Conservation (phyloP, 768 basidiomycete genomes). For the Kwoniella newhampshirensis region DNA sequence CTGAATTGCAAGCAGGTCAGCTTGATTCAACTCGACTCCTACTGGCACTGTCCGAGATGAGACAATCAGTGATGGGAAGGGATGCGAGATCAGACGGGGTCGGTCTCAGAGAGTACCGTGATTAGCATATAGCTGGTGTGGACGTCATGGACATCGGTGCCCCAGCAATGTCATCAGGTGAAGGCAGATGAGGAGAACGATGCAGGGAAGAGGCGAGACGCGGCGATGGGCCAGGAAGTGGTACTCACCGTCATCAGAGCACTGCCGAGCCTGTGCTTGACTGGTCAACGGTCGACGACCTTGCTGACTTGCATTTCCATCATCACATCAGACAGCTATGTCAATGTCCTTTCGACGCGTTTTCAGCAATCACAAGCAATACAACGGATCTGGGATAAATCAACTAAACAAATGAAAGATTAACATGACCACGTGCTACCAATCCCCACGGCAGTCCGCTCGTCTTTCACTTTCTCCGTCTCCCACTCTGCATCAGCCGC, state of each 20-base stretch:
- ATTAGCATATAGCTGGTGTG: conserved; percentile 28
- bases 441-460: neutral
- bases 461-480: neutral
- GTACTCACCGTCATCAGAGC: neutral
- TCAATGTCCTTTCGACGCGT: no score
- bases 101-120: conserved; percentile 2
- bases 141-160: conserved; percentile 23
- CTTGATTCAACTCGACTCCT: no score
- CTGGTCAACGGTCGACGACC: no score
- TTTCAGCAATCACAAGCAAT: no score
- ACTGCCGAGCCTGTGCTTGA: no score
- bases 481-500: neutral
- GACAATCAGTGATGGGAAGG: no score
- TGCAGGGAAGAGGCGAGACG: neutral
- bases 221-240: neutral
- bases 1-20: no score
- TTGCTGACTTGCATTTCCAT: no score
- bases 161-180: conserved; percentile 25
- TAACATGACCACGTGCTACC: neutral
- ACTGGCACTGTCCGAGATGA: no score
- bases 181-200: neutral
- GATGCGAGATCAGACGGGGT: neutral
- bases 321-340: neutral
- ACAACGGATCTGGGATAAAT: neutral
- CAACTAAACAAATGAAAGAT: neutral